These are phyloP conservation scores for Erythrobasidium hasegawianum DNA, from an alignment of 1,284 basidiomycete genomes.

Conservation along the genomic window DNA sequence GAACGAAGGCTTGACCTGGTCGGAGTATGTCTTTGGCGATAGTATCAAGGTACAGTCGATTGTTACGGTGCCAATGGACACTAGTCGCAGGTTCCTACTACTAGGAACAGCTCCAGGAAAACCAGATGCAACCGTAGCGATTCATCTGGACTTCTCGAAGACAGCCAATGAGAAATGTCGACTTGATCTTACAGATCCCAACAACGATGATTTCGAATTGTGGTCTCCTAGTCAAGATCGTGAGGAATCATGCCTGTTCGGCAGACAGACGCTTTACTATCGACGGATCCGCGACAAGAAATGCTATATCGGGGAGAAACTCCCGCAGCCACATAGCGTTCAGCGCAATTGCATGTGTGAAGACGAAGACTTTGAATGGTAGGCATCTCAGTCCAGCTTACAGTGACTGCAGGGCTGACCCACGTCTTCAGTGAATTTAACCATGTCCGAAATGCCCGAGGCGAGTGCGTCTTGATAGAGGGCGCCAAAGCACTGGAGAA, in stretches of 20 bases:
- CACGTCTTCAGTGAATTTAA: slow-evolving; percentile 73
- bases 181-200: slow-evolving; percentile 65
- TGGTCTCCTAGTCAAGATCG: slow-evolving; percentile 88
- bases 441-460: slow-evolving; percentile 63
- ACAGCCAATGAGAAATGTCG: slow-evolving; percentile 71
- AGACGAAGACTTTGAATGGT: slow-evolving; percentile 85
- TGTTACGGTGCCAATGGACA: slow-evolving; percentile 85
- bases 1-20: slow-evolving; percentile 83
- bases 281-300: slow-evolving; percentile 73
- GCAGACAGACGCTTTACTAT: slow-evolving; percentile 82
- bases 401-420: slow-evolving; percentile 1
- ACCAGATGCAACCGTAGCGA: slow-evolving; percentile 59
- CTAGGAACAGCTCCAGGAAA: slow-evolving; percentile 63
- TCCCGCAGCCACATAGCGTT: slow-evolving; percentile 57
- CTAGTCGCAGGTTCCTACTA: slow-evolving; percentile 83
- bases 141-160: slow-evolving; percentile 85
- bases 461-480: slow-evolving; percentile 68
- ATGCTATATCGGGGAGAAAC: slow-evolving; percentile 72
- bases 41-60: slow-evolving; percentile 72
- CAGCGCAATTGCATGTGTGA: slow-evolving; percentile 70
- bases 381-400: slow-evolving; percentile 43
- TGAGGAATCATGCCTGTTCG: slow-evolving; percentile 74
- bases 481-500: slow-evolving; percentile 61
- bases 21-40: slow-evolving; percentile 79
- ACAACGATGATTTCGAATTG: slow-evolving; percentile 83